Percentiles rank a stretch among this genome's conserved stretches.
phyloP scores from a whole-genome alignment of 371 early-diverging fungal species.

The Gilbertella persicaria region DNA sequence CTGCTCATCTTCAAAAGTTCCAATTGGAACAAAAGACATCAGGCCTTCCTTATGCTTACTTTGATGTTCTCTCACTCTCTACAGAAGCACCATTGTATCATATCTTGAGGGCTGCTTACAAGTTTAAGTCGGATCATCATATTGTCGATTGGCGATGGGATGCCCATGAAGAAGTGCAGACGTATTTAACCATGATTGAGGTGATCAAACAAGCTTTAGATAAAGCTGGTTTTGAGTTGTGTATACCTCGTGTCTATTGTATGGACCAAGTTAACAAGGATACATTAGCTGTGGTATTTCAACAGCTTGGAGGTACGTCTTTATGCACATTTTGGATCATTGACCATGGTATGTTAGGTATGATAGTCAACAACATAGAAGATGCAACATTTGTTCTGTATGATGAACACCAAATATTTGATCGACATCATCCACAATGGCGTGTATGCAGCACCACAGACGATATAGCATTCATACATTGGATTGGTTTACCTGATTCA shows the following conservation, averaged over 20 bases:
- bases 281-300: conserved; percentile 42
- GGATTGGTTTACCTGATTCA: conserved; percentile 76
- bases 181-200: conserved; percentile 42
- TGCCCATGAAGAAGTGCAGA: conserved; percentile 37
- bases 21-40: conserved; percentile 49
- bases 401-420: conserved; percentile 15
- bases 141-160: conserved; percentile 61
- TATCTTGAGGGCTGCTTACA: conserved; percentile 57
- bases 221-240: conserved; percentile 33
- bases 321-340: not conserved
- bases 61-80: conserved; percentile 39
- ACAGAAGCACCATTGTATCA: conserved; percentile 45
- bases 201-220: conserved; percentile 43
- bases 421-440: conserved; percentile 15
- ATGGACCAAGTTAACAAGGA: conserved; percentile 34
- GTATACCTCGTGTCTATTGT: conserved; percentile 48
- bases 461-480: conserved; percentile 63
- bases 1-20: conserved; percentile 60
- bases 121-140: conserved; percentile 47
- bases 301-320: conserved; percentile 52
- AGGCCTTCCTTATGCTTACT: conserved; percentile 52
- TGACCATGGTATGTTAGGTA: conserved; percentile 25
- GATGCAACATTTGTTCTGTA: conserved; percentile 67
- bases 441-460: conserved; percentile 24
- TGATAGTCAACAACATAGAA: conserved; percentile 28